These are phyloP conservation scores for Kwoniella europaea DNA, from an alignment of 768 basidiomycete genomes.

Conservation along the genomic window DNA sequence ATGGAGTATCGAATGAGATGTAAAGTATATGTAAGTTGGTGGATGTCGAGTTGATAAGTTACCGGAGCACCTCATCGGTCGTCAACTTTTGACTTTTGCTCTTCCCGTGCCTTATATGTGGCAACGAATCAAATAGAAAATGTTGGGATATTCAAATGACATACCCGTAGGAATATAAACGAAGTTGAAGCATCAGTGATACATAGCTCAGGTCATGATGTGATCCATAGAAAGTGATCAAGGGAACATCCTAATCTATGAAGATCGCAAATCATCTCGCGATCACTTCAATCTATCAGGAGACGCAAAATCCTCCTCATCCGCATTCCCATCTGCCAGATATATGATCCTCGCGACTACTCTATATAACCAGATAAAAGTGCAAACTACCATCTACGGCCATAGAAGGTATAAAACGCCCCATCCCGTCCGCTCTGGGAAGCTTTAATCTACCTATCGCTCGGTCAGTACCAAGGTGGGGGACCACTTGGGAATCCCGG, in stretches of 20 bases:
- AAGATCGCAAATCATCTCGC: too few relatives aligned
- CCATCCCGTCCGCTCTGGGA: neutral
- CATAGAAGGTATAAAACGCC: neutral
- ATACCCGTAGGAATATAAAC: too few relatives aligned
- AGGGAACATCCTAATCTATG: too few relatives aligned
- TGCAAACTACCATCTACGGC: neutral
- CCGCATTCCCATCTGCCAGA: too few relatives aligned
- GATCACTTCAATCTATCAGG: too few relatives aligned
- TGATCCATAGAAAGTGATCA: too few relatives aligned
- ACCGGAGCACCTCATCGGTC: conserved; percentile 12
- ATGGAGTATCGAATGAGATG: neutral
- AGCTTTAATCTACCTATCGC: neutral
- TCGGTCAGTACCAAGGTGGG: neutral
- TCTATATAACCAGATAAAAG: too few relatives aligned
- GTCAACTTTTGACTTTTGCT: neutral
- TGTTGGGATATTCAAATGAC: too few relatives aligned
- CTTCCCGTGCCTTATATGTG: conserved; percentile 2
- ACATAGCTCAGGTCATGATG: too few relatives aligned
- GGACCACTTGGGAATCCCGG: conserved; percentile 1
- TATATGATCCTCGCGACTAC: too few relatives aligned
- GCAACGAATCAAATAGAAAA: neutral
- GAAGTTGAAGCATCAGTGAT: too few relatives aligned
- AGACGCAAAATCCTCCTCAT: too few relatives aligned
- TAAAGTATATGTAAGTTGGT: neutral
- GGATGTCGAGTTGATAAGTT: neutral